These are phyloP conservation scores for Fusarium nelsonii DNA, from an alignment of 2,329 filamentous ascomycete species.

Conservation along the genomic window DNA sequence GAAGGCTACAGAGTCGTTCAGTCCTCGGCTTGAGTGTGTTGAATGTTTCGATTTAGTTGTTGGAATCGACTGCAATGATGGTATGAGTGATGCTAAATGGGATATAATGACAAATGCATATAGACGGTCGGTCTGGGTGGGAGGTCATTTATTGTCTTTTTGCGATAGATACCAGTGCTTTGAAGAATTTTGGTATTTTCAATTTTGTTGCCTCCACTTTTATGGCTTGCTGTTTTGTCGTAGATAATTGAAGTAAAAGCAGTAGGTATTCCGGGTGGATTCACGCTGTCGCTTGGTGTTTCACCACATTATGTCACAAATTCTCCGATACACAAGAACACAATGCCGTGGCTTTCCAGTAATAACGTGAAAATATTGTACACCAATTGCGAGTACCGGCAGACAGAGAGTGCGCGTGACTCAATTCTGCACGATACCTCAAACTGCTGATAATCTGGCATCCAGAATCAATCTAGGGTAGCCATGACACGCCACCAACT, in stretches of 20 bases:
- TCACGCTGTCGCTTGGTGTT: not conserved
- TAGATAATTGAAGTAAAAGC: not conserved
- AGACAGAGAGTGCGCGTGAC: constrained; percentile 8
- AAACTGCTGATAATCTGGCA: constrained; percentile 14
- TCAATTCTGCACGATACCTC: not conserved
- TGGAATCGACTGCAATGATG: constrained; percentile 40
- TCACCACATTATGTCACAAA: not conserved
- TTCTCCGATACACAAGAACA: not conserved
- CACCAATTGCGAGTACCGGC: not conserved
- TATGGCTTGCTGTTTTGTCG: not conserved
- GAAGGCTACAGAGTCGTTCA: constrained; percentile 83
- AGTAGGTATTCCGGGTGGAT: fast-evolving
- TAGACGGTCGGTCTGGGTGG: constrained; percentile 36
- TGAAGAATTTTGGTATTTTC: constrained; percentile 32
- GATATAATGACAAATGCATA: constrained; percentile 40
- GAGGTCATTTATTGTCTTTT: constrained; percentile 20
- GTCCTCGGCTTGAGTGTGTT: constrained; percentile 62
- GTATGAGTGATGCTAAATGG: constrained; percentile 40
- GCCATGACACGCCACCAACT: constrained; percentile 36
- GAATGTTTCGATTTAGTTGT: constrained; percentile 10
- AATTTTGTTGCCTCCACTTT: constrained; percentile 29
- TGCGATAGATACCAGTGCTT: constrained; percentile 40
- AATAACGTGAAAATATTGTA: too few relatives aligned
- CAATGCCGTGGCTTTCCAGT: too few relatives aligned
- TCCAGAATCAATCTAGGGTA: constrained; percentile 35